Percentiles rank a stretch among this genome's conserved stretches.
Conservation (phyloP, 2,329 filamentous ascomycete species). For the Epichloe aotearoae region DNA sequence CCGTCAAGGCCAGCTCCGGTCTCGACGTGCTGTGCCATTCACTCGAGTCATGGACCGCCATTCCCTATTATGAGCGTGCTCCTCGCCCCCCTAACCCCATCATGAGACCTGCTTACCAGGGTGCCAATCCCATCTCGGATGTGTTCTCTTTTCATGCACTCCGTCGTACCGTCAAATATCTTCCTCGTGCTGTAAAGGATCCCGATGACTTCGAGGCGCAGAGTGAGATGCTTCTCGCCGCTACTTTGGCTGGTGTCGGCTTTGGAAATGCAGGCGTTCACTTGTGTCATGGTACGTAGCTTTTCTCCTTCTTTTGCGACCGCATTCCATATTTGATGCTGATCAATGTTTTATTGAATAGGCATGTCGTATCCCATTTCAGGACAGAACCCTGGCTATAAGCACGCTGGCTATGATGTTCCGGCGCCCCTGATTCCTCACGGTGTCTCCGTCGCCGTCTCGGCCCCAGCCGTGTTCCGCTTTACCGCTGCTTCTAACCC, state of each 20-base stretch:
- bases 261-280: constrained; percentile 98
- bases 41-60: constrained; percentile 94
- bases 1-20: constrained; percentile 83
- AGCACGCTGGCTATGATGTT: constrained; percentile 75
- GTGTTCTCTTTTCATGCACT: constrained; percentile 89
- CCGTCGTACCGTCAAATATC: constrained; percentile 74
- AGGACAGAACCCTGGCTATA: constrained; percentile 81
- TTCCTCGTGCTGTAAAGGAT: constrained; percentile 74
- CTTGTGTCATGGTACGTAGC: constrained; percentile 43
- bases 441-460: constrained; percentile 88
- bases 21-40: constrained; percentile 92
- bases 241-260: constrained; percentile 86
- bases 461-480: constrained; percentile 82
- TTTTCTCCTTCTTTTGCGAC: background rate
- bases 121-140: constrained; percentile 93
- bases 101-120: constrained; percentile 85
- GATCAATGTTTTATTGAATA: constrained; percentile 13
- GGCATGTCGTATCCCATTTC: constrained; percentile 97
- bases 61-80: constrained; percentile 76
- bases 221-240: constrained; percentile 86
- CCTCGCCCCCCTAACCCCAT: constrained; percentile 90
- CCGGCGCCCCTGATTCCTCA: constrained; percentile 76
- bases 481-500: constrained; percentile 90
- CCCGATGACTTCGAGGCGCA: constrained; percentile 90
- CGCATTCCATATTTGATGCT: background rate